These are phyloP conservation scores for Fusarium bactridioides DNA, from an alignment of 2,329 filamentous ascomycete species.

Conservation along the genomic window DNA sequence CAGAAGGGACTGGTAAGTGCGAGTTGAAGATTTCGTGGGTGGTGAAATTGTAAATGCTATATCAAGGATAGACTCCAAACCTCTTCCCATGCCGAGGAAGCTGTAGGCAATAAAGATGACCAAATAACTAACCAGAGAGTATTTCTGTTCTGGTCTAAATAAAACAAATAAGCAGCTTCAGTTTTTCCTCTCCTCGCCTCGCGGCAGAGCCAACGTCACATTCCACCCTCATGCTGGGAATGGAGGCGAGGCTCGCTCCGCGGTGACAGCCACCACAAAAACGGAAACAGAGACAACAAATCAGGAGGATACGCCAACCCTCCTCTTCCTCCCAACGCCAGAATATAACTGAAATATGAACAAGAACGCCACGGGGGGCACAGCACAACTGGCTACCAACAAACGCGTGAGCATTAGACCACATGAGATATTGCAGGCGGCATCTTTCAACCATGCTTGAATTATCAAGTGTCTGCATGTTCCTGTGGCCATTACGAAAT, in stretches of 20 bases:
- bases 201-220: background rate
- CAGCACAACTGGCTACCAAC: background rate
- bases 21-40: conserved; percentile 1
- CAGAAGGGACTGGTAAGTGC: background rate
- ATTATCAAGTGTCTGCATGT: background rate
- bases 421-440: background rate
- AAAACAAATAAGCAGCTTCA: conserved; percentile 7
- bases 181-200: background rate
- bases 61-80: conserved; percentile 29
- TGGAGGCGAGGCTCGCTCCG: background rate
- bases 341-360: conserved; percentile 29
- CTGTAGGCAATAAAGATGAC: background rate
- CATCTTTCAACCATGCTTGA: background rate
- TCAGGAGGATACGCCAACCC: conserved; percentile 1
- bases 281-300: conserved; percentile 9
- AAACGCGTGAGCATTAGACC: background rate
- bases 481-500: background rate
- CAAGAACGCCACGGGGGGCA: conserved; percentile 27
- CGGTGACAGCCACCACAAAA: conserved; percentile 7
- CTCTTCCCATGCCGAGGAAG: background rate
- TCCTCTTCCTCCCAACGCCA: conserved; percentile 33
- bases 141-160: conserved; percentile 8
- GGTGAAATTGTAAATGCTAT: conserved; percentile 28
- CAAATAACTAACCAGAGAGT: conserved; percentile 14
- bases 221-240: background rate